These are phyloP conservation scores for Pleochaeta shiraiana DNA, from an alignment of 2,329 filamentous ascomycete species.

Conservation along the genomic window DNA sequence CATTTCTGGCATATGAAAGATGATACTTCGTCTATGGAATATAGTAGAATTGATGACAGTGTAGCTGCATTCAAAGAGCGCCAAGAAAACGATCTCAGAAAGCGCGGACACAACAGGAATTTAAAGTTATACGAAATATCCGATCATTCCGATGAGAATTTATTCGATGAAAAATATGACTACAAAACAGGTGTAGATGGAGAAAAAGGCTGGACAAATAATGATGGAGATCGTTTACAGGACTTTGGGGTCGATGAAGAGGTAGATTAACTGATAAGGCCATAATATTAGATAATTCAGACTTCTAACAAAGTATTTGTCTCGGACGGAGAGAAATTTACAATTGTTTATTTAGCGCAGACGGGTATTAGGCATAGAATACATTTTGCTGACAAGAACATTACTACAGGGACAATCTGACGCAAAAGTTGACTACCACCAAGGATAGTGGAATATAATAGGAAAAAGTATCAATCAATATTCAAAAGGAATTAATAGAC, in stretches of 20 bases:
- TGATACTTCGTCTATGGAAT: background rate
- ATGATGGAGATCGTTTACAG: conserved; percentile 48
- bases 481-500: too few relatives aligned
- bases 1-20: background rate
- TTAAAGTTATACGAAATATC: conserved; percentile 11
- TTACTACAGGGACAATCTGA: too few relatives aligned
- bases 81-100: conserved; percentile 27
- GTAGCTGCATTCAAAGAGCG: conserved; percentile 27
- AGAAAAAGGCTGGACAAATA: conserved; percentile 46
- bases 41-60: conserved; percentile 16
- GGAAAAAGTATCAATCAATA: too few relatives aligned
- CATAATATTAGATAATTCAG: too few relatives aligned
- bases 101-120: conserved; percentile 15
- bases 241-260: conserved; percentile 71
- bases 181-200: conserved; percentile 22
- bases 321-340: too few relatives aligned
- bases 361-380: too few relatives aligned
- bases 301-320: too few relatives aligned
- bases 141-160: conserved; percentile 7
- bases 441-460: too few relatives aligned
- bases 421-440: too few relatives aligned
- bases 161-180: conserved; percentile 15
- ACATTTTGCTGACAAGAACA: too few relatives aligned
- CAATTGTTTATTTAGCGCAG: too few relatives aligned
- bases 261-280: conserved; percentile 10